Evolutionary conservation across 2,329 filamentous ascomycete species (phyloP), one percentile per base, ranked within the genome.

Genomic region (Ophiobolus disseminans): DNA sequence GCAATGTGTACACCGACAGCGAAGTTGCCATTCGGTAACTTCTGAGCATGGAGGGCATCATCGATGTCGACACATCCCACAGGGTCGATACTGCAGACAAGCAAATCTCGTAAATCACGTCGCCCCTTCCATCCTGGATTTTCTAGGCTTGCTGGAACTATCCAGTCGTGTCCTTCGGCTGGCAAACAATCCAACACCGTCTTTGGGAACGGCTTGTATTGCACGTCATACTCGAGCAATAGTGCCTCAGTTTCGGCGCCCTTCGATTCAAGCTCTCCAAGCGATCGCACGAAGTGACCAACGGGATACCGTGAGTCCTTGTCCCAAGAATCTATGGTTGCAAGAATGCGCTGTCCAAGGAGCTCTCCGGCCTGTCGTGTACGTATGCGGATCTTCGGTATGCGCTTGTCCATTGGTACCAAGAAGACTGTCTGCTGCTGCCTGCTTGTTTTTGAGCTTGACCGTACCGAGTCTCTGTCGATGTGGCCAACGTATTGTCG

Each of bases 1-100:
- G 94, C 95, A 73, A 99, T 99, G 74, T 99, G 95, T 13, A 99
- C 94, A 56, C 94, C 94, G 8, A 99, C 91, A 73, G 97, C 91
- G 58, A 86, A 92, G 72, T 97, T 97, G 34, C 95, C 94, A 65
- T 97, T 97, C 0, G 91, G 87, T 17, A 99, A 77, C 40, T 82
- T 81, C 52, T 86, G 83, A 5, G 94, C 92, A 73, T 99, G 95
- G 5, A 99, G 83, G 14, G 94, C 94, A 74, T 99, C 95, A 65
- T 99, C 94, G 49, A 99, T 99, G 78, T 99, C 94, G 66, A 97
- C 93, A 74, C 94, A 99, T 2, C 92, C 92, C 22, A 91, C 85
- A 39, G 94, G 94, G 70, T 99, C 94, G 65, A 99, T 99, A 75
- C 93, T 97, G 82, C 94, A 99, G 55, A 99, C 90, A 34, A 96